Base-by-base conservation (phyloP, 495 filamentous ascomycete genomes). In the Pseudevernia furfuracea region DNA sequence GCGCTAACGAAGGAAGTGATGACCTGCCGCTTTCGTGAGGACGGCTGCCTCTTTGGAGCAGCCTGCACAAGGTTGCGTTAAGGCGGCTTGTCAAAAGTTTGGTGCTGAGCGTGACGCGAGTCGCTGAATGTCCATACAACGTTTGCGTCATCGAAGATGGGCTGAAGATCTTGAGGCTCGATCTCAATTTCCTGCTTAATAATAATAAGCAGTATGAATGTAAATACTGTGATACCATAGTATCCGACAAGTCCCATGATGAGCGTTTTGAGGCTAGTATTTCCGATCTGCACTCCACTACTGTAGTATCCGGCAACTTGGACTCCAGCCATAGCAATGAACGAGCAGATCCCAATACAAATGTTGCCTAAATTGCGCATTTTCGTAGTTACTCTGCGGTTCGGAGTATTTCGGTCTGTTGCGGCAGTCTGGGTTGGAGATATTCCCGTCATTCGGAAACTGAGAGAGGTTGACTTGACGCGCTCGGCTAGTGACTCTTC, bases 241-340 rank as follows among this genome's bases (percentile, higher is more conserved):
- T 61, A 61, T 52, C 60, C 60, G 9, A 52, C 23, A 4, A 61
- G 60, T 28, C 60, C 60, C 60, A 61, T 52, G 34, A 61, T 38
- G n/a, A 61, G 60, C 0, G 43, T 52, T n/a, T 46, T 4, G 21
- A 52, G 60, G 43, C 60, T 12, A 28, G n/a, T 32, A n/a, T 21
- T 58, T 11, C 7, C 17, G 1, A 34, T 38, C 8, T 34, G 10
- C 30, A 15, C 11, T 12, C 23, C 23, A n/a, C 8, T 3, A 23
- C 8, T 48, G 46, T 49, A 28, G 14, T 49, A 49, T 49, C 46
- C 46, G 11, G 46, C 23, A 25, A 49, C 0, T 49, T 49, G 46
- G 23, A 49, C 46, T 49, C 46, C 46, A 4, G 9, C 23, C 23
- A 28, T 49, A 49, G 46, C 23, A 49, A 28, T 17, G 23, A 28